Conservation (phyloP, 2,329 filamentous ascomycete genomes). For the Tolypocladium tropicale region DNA sequence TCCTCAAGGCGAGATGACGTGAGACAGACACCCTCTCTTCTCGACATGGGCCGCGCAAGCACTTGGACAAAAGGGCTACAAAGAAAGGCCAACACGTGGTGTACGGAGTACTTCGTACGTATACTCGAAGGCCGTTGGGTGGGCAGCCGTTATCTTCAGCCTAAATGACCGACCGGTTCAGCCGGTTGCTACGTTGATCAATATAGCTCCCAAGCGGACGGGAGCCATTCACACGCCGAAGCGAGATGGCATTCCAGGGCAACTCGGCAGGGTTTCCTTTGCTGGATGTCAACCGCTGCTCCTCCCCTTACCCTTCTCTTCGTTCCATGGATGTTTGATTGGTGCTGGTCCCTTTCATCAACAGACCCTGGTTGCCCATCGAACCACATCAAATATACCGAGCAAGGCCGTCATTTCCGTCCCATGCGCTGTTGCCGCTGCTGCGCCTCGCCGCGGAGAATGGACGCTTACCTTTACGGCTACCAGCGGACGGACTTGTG, state of each 20-base stretch:
- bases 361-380: background rate
- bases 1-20: background rate
- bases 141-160: background rate
- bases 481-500: background rate
- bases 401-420: background rate
- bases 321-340: background rate
- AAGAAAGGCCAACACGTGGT: background rate
- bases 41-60: background rate
- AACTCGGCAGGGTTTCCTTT: background rate
- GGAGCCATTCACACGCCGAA: background rate
- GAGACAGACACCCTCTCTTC: background rate
- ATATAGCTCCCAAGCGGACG: background rate
- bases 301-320: background rate
- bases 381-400: background rate
- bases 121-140: no score
- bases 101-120: no score
- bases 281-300: background rate
- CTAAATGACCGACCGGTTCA: background rate
- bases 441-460: background rate
- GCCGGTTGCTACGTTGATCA: background rate
- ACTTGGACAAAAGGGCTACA: background rate
- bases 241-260: background rate
- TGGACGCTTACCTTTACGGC: background rate
- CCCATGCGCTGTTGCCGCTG: background rate
- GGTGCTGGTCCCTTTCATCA: no score